Evolutionary conservation across 2,329 filamentous ascomycete genomes (phyloP).

Genomic region (Epichloe sp.): DNA sequence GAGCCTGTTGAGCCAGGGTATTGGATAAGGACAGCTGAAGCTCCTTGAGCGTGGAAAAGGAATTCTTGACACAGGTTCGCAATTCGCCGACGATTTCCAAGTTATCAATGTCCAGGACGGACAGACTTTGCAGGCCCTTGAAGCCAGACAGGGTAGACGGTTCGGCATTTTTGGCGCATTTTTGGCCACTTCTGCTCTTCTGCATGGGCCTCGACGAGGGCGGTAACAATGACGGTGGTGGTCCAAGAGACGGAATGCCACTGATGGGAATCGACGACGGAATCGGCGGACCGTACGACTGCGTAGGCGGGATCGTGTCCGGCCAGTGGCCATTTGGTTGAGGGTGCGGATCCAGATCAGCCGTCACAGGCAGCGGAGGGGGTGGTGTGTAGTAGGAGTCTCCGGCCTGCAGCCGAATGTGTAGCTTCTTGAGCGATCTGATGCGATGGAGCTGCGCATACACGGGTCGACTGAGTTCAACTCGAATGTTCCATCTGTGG

Average conservation of each 20-base stretch:
- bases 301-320: constrained; percentile 13
- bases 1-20: constrained; percentile 29
- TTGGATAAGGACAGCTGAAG: constrained; percentile 48
- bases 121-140: constrained; percentile 37
- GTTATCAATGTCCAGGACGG: constrained; percentile 47
- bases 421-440: constrained; percentile 35
- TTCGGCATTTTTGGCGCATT: constrained; percentile 18
- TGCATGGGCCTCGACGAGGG: constrained; percentile 21
- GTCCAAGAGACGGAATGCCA: constrained; percentile 9
- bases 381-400: constrained; percentile 39
- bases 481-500: constrained; percentile 47
- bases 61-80: constrained; percentile 40
- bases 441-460: constrained; percentile 44
- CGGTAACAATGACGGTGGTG: constrained; percentile 19
- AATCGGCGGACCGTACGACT: constrained; percentile 6
- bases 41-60: constrained; percentile 37
- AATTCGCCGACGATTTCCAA: constrained; percentile 44
- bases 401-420: constrained; percentile 46
- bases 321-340: constrained; percentile 20
- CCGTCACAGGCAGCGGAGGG: constrained; percentile 29
- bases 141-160: constrained; percentile 45
- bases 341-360: constrained; percentile 17
- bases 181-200: constrained; percentile 23
- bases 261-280: constrained; percentile 9
- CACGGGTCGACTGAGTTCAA: constrained; percentile 46